These are phyloP conservation scores for Prunus mongolica DNA, from an alignment of 306 rosid species.

Conservation along the genomic window DNA sequence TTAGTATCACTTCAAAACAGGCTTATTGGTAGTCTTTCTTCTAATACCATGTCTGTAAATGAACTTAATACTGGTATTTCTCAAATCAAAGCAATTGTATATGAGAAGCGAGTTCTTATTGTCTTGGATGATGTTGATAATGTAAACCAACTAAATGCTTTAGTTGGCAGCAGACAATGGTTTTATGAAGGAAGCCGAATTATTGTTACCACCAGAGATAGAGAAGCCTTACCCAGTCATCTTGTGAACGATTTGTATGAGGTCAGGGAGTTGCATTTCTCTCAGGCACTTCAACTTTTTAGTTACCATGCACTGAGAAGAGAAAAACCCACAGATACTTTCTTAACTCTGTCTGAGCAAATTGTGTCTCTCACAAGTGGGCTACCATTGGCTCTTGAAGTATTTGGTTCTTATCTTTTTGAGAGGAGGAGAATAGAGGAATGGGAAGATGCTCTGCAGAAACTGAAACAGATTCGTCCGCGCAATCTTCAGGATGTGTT, in stretches of 20 bases:
- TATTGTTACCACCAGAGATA: constrained; percentile 54
- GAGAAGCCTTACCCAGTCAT: constrained; percentile 11
- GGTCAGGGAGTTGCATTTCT: constrained; percentile 33
- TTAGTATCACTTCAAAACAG: constrained; percentile 32
- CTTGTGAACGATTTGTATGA: constrained; percentile 28
- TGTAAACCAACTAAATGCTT: constrained; percentile 32
- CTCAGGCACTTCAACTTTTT: constrained; percentile 46
- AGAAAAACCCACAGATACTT: constrained; percentile 26
- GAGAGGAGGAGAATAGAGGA: constrained; percentile 39
- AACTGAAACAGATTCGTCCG: constrained; percentile 36
- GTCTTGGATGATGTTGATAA: constrained; percentile 62
- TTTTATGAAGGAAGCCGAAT: constrained; percentile 53
- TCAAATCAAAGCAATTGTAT: constrained; percentile 10
- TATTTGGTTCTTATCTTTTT: constrained; percentile 51
- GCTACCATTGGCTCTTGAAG: constrained; percentile 71
- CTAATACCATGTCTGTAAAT: not conserved
- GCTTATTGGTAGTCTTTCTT: constrained; percentile 18
- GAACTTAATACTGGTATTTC: constrained; percentile 19
- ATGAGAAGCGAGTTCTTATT: constrained; percentile 33
- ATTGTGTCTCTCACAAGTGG: constrained; percentile 52
- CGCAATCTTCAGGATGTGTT: constrained; percentile 49
- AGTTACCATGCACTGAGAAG: constrained; percentile 52
- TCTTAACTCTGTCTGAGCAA: constrained; percentile 26
- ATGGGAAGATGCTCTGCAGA: constrained; percentile 47
- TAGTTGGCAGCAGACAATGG: constrained; percentile 38